These are phyloP conservation scores for Lachancea fermentati DNA, from an alignment of 805 yeast genomes.

Conservation along the genomic window DNA sequence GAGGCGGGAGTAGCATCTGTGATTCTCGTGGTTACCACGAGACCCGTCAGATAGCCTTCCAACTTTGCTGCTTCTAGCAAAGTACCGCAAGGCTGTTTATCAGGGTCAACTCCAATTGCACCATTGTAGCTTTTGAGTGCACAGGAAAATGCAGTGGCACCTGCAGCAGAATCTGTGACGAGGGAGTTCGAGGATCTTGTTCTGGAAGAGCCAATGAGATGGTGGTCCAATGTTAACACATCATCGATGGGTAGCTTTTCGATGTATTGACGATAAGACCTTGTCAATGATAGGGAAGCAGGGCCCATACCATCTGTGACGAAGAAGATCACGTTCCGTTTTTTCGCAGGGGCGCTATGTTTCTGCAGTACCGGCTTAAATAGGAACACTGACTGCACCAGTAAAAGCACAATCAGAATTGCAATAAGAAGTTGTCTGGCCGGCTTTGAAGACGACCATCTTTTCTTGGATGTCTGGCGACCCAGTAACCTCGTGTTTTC, in stretches of 20 bases:
- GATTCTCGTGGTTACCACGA: constrained; percentile 86
- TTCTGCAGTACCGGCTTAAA: background rate
- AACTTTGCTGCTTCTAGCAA: constrained; percentile 81
- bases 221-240: constrained; percentile 55
- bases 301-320: constrained; percentile 98
- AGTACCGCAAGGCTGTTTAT: constrained; percentile 76
- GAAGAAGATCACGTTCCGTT: constrained; percentile 77
- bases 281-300: constrained; percentile 71
- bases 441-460: background rate
- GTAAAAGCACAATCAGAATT: background rate
- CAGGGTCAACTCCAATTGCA: constrained; percentile 79
- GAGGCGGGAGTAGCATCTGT: constrained; percentile 96
- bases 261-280: constrained; percentile 60
- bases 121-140: constrained; percentile 81
- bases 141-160: constrained; percentile 91
- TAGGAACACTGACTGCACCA: background rate
- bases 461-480: background rate
- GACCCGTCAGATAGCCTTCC: constrained; percentile 75
- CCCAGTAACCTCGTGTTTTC: background rate
- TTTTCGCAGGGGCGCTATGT: constrained; percentile 19
- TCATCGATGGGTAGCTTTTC: constrained; percentile 46
- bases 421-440: background rate
- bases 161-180: constrained; percentile 94
- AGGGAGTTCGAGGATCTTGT: constrained; percentile 73
- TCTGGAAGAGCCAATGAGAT: constrained; percentile 76